A percentile compares a stretch with the other conserved stretches of the same genome.
phyloP scores from a whole-genome alignment of 805 yeast species.

The Debaryomyces hansenii region DNA sequence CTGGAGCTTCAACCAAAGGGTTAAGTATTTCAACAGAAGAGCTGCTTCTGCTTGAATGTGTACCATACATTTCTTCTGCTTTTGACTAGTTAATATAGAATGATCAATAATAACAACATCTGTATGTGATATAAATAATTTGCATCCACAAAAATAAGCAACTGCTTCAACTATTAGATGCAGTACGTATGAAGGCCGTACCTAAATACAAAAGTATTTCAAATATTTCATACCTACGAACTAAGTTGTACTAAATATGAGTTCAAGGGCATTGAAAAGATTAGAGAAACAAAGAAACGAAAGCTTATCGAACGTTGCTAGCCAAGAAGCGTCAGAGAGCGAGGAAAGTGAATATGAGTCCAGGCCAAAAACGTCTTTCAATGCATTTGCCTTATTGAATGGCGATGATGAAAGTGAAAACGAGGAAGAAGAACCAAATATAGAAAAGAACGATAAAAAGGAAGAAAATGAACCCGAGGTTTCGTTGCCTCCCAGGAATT shows the following conservation, averaged over 20 bases:
- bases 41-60: not conserved
- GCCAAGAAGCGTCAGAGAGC: constrained; percentile 8
- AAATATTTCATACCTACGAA: not conserved
- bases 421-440: constrained; percentile 10
- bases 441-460: not conserved
- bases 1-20: not conserved
- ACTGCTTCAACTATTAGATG: too few species aligned
- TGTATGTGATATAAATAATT: constrained; percentile 2
- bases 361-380: constrained; percentile 22
- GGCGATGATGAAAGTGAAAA: constrained; percentile 28
- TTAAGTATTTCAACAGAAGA: not conserved
- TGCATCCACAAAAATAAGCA: constrained; percentile 16
- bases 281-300: constrained; percentile 34
- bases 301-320: constrained; percentile 2
- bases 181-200: too few species aligned
- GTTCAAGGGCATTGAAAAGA: constrained; percentile 49
- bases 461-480: not conserved
- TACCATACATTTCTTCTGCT: not conserved
- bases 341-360: constrained; percentile 12
- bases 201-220: too few species aligned
- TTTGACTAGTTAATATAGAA: not conserved
- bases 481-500: constrained; percentile 4
- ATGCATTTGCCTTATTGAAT: constrained; percentile 48
- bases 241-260: constrained; percentile 29
- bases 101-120: too few species aligned